These are phyloP conservation scores for Violaceomyces palustris DNA, from an alignment of 1,284 basidiomycete species.

Conservation along the genomic window DNA sequence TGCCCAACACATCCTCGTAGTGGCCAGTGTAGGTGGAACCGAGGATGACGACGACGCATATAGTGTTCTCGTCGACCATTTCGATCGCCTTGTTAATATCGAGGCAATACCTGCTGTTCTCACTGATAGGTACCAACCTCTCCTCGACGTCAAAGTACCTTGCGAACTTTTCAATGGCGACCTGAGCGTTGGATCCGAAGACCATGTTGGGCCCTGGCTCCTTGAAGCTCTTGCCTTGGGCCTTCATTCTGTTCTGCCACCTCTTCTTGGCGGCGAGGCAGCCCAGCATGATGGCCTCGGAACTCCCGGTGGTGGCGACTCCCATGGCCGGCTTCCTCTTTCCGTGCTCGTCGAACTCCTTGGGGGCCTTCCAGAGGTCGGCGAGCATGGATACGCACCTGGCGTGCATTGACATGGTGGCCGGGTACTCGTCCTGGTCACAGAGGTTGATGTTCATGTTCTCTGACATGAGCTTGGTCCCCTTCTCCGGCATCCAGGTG, in stretches of 20 bases:
- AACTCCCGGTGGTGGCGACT: conserved; percentile 89
- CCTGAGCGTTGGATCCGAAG: conserved; percentile 76
- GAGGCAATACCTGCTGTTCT: conserved; percentile 62
- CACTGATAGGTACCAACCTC: conserved; percentile 41
- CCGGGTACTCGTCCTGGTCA: conserved; percentile 84
- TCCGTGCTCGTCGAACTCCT: conserved; percentile 21
- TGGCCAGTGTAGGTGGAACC: conserved; percentile 81
- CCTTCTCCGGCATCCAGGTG: conserved; percentile 60
- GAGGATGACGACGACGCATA: conserved; percentile 58
- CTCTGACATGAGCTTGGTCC: conserved; percentile 55
- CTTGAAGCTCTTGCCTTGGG: conserved; percentile 59
- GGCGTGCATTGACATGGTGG: conserved; percentile 47
- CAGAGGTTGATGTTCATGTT: conserved; percentile 69
- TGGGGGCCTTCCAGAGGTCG: conserved; percentile 78
- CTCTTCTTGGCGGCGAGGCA: conserved; percentile 90
- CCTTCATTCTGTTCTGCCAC: conserved; percentile 85
- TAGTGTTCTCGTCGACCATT: conserved; percentile 80
- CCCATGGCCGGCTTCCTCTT: conserved; percentile 40
- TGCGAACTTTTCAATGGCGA: conserved; percentile 60
- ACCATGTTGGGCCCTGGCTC: conserved; percentile 64
- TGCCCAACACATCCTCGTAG: conserved; percentile 84
- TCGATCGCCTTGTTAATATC: conserved; percentile 80
- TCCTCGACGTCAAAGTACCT: conserved; percentile 82
- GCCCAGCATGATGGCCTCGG: conserved; percentile 81
- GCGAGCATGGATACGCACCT: conserved; percentile 72